Evolutionary conservation across 441 rosid species (phyloP).

Genomic region (Kokia cookei): DNA sequence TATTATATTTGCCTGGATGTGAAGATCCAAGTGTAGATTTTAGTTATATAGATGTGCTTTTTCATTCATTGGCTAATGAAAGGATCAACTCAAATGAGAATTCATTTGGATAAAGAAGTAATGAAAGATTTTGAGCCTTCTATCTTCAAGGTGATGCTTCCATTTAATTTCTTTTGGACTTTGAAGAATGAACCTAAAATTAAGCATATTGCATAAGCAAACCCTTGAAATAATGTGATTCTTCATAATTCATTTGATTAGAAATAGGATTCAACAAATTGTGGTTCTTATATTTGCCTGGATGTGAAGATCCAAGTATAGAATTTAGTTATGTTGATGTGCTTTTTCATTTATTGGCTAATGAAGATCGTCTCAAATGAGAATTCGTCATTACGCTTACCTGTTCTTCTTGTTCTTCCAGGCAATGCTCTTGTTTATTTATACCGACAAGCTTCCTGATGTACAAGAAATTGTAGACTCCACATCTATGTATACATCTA

Average conservation of each 20-base stretch:
- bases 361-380: neutral
- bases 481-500: conserved; percentile 44
- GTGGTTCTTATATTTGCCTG: neutral
- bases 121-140: conserved; percentile 69
- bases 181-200: neutral
- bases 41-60: neutral
- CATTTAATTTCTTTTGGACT: neutral
- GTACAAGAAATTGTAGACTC: conserved; percentile 58
- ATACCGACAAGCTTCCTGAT: conserved; percentile 78
- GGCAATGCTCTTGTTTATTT: conserved; percentile 85
- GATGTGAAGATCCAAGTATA: neutral
- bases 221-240: neutral
- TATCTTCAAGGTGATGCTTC: conserved; percentile 63
- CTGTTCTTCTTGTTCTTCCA: conserved; percentile 18
- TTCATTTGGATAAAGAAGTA: conserved; percentile 28
- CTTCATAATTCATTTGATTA: neutral
- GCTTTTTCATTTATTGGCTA: neutral
- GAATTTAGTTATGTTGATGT: neutral
- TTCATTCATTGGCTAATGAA: neutral
- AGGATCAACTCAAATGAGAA: neutral
- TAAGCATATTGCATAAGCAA: neutral
- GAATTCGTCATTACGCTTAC: neutral
- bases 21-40: neutral
- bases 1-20: neutral
- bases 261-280: neutral